Conservation (phyloP, 495 filamentous ascomycete species). For the Penicillium cosmopolitanum region DNA sequence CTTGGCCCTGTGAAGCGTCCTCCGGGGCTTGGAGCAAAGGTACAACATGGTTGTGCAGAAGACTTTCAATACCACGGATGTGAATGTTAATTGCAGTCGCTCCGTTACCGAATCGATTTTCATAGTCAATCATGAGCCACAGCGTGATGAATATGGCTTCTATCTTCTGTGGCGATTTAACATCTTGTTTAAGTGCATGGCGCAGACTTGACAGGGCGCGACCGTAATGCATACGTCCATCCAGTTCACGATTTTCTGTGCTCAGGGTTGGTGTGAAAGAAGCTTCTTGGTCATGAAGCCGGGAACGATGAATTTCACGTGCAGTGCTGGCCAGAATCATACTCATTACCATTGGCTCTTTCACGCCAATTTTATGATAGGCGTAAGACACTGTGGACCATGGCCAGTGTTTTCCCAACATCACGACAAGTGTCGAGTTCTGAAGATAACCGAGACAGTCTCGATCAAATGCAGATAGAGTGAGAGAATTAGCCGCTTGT, state of each 20-base stretch:
- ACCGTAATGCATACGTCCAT: constrained; percentile 35
- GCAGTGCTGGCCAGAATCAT: constrained; percentile 41
- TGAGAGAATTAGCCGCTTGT: constrained; percentile 36
- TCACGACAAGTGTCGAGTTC: constrained; percentile 35
- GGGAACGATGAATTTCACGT: constrained; percentile 33
- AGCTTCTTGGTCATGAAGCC: constrained; percentile 24
- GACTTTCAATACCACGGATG: constrained; percentile 33
- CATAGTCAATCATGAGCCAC: constrained; percentile 43
- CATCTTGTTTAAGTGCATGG: constrained; percentile 33
- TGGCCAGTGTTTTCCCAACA: constrained; percentile 42
- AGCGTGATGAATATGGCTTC: constrained; percentile 41
- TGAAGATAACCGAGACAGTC: constrained; percentile 33
- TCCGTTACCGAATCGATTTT: constrained; percentile 39
- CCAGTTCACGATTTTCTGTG: constrained; percentile 24
- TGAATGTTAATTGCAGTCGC: constrained; percentile 38
- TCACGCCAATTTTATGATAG: constrained; percentile 37
- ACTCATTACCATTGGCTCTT: constrained; percentile 40
- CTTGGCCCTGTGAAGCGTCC: not conserved
- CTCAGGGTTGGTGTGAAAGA: constrained; percentile 7
- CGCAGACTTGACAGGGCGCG: constrained; percentile 35
- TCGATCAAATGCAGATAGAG: constrained; percentile 32
- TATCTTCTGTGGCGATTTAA: constrained; percentile 30
- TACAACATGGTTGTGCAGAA: constrained; percentile 37
- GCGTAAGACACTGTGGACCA: constrained; percentile 39
- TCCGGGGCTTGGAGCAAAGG: constrained; percentile 24